These are phyloP conservation scores for Durusdinium trenchii DNA, from an alignment of 73 alveolate genomes.

Conservation along the genomic window DNA sequence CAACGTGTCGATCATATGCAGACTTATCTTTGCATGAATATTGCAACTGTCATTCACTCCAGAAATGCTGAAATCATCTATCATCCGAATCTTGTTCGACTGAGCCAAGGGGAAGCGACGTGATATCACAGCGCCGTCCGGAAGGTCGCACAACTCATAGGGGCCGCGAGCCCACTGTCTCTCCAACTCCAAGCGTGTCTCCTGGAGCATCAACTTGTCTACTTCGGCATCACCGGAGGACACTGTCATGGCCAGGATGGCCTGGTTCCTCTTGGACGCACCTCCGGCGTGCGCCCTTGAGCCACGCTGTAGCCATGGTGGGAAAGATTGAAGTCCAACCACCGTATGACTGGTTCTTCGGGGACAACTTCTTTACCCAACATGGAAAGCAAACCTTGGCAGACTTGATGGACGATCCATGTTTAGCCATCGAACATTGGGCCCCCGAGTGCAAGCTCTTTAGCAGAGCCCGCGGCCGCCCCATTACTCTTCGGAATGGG, in stretches of 20 bases:
- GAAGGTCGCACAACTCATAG: background rate
- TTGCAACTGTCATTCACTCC: background rate
- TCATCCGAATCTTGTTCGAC: background rate
- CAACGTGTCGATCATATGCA: background rate
- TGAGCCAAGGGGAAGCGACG: background rate
- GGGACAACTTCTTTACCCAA: too few species aligned
- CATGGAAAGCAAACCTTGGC: too few species aligned
- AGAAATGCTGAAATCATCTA: background rate
- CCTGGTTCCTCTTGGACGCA: too few species aligned
- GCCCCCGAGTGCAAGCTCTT: too few species aligned
- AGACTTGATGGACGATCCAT: too few species aligned
- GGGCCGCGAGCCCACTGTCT: background rate
- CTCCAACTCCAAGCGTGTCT: background rate
- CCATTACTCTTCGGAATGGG: too few species aligned
- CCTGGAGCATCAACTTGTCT: background rate
- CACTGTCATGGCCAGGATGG: background rate
- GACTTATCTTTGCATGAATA: background rate
- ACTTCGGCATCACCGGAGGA: background rate
- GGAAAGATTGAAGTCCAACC: too few species aligned
- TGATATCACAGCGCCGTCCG: background rate
- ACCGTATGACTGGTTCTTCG: too few species aligned
- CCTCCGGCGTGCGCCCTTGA: too few species aligned
- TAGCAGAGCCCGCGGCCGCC: too few species aligned
- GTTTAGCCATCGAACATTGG: too few species aligned
- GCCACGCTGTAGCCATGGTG: too few species aligned